Evolutionary conservation across 2,329 filamentous ascomycete genomes (phyloP), one percentile per base, ranked within the genome.

Genomic region (Arachnopeziza araneosa): DNA sequence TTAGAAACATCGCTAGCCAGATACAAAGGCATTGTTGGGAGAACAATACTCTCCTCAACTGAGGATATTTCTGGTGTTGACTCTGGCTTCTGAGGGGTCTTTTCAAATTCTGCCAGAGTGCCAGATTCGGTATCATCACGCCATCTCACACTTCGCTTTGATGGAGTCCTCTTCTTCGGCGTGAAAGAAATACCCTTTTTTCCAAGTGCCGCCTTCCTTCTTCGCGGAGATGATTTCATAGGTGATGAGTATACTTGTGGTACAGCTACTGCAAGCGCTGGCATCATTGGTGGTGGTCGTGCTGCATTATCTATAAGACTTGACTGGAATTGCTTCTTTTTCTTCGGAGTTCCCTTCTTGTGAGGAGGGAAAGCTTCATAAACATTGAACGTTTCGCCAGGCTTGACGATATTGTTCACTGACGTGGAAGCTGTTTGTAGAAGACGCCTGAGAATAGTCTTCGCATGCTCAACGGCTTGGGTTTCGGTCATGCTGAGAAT

Each of bases 41-140:
- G 68, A 14, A 75, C 66, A 1, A 79, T 65, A 14, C 69, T 70
- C 22, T 74, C 70, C 52, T 84, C 81, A 50, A 79, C 73, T 26
- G 82, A 80, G 19, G 82, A 83, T 24, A 63, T 63, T 53, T 86
- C 82, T 7, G 85, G 83, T 0, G 84, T 83, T 1, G 79, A 79
- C 19, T 83, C 78, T 9, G 82, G 74, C 70, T 87, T 89, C 73
- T 92, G 83, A 0, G 95, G 93, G 2, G 93, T 97, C 75, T 91
- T 91, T 70, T 93, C 90, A 71, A 93, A 97, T 72, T 98, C 95
- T 12, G 90, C 92, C 59, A 98, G 78, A 0, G 88, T 87, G 24
- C 92, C 93, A 56, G 93, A 86, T 70, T 96, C 89, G 1, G 88
- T 91, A 68, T 98, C 95, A 69, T 96, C 92, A 60, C 91, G 87